Evolutionary conservation across 768 basidiomycete species (phyloP).

Genomic region (Mycena olivaceomarginata): DNA sequence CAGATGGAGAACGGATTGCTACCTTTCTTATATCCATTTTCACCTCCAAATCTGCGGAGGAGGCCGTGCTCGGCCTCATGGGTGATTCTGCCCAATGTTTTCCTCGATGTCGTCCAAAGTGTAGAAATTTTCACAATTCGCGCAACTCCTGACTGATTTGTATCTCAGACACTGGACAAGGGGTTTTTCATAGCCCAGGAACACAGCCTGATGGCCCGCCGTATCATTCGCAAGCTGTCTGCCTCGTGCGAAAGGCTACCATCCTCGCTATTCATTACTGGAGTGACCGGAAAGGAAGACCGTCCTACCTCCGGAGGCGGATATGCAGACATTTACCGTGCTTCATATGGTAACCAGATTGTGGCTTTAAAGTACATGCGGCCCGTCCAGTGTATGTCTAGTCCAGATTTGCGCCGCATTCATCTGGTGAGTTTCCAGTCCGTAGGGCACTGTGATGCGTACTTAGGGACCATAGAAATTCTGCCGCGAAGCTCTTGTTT

Average conservation of each 20-base stretch:
- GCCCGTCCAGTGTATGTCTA: background rate
- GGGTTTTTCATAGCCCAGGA: background rate
- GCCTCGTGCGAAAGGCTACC: background rate
- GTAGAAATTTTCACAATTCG: background rate
- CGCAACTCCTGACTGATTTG: background rate
- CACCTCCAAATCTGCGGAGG: background rate
- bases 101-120: background rate
- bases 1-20: background rate
- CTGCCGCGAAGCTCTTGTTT: background rate
- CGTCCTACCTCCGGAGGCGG: background rate
- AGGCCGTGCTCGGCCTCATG: background rate
- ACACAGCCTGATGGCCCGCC: background rate
- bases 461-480: background rate
- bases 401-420: background rate
- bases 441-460: background rate
- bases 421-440: background rate
- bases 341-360: background rate
- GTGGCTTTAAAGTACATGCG: background rate
- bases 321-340: background rate
- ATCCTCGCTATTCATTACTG: background rate
- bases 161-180: background rate
- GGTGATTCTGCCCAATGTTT: background rate
- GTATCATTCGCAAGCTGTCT: constrained; percentile 3
- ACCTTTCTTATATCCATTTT: background rate
- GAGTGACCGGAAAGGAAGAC: background rate